These are phyloP conservation scores for Blastobotrys aristatus DNA, from an alignment of 1,139 yeast species.

Conservation along the genomic window DNA sequence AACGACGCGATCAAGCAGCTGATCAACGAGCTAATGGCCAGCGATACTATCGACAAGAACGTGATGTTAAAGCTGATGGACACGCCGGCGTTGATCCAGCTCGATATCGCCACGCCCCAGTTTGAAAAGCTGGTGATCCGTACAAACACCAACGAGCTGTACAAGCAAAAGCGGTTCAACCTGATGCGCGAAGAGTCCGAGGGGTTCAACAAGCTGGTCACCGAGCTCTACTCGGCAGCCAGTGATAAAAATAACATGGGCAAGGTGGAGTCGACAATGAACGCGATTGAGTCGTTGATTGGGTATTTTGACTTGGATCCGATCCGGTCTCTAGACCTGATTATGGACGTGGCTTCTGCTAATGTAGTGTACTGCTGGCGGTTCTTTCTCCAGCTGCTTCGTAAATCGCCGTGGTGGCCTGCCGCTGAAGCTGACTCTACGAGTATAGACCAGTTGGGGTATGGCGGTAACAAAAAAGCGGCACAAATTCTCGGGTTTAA, in stretches of 20 bases:
- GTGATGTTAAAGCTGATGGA: conserved; percentile 25
- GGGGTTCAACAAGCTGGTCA: conserved; percentile 69
- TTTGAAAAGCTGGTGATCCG: conserved; percentile 43
- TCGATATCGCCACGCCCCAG: conserved; percentile 26
- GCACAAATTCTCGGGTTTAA: conserved; percentile 58
- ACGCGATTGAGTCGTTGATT: conserved; percentile 52
- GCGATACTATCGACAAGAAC: conserved; percentile 22
- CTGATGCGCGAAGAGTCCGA: conserved; percentile 73
- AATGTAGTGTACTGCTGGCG: conserved; percentile 43
- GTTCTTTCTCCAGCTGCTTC: conserved; percentile 48
- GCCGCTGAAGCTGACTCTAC: conserved; percentile 33
- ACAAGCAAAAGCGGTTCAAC: conserved; percentile 69
- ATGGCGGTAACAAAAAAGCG: conserved; percentile 58
- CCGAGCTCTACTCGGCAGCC: conserved; percentile 46
- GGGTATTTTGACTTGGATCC: conserved; percentile 83
- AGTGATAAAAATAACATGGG: conserved; percentile 39
- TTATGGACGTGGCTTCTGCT: conserved; percentile 48
- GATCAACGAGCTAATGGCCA: conserved; percentile 17
- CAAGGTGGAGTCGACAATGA: conserved; percentile 35
- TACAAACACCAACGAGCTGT: conserved; percentile 43
- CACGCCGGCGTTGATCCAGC: conserved; percentile 21
- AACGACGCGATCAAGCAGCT: conserved; percentile 19
- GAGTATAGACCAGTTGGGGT: conserved; percentile 34
- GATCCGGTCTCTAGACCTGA: conserved; percentile 57
- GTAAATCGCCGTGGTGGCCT: conserved; percentile 66